Base-by-base conservation (phyloP, 2,329 filamentous ascomycete genomes). In the Fusarium xylarioides region DNA sequence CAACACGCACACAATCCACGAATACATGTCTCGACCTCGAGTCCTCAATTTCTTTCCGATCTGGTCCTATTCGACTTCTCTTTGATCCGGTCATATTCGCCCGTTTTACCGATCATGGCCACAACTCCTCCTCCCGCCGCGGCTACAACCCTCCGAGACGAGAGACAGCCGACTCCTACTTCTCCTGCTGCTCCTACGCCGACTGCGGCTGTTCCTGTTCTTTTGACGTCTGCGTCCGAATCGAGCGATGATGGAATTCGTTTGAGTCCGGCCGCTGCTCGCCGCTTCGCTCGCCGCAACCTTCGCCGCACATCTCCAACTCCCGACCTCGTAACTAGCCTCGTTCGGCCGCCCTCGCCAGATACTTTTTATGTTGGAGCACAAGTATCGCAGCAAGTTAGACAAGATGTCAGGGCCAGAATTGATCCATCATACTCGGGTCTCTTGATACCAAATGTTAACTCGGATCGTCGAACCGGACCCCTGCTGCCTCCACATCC, bases 321-420 rank as follows among this genome's bases (percentile, higher is more conserved):
- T 18, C 82, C 82, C 55, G 82, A 83, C 61, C 80, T 83, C 62
- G 80, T 83, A 69, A 83, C 80, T 42, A 83, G 81, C 72, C 80
- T 83, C 55, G 81, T 83, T 52, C 80, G 82, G 9, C 80, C 81
- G 4, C 79, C 80, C 2, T 83, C 82, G 7, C 81, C 82, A n/a
- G 82, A 83, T 64, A 71, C 79, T 35, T 75, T 81, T 50, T 82
- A 81, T 58, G 70, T 77, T 28, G 75, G 76, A 2, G 74, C 79
- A 19, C 78, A 79, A 49, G 62, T 75, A 18, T 73, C 78, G 28
- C 74, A 75, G 11, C 75, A 73, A 46, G 68, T 70, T 42, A 64
- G 76, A 11, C 75, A 74, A 37, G 74, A 74, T 16, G 43, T 64
- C 19, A 69, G 76, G 28, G 18, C 66, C 26, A 59, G 71, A 19